Conservation (phyloP, 139 green algal species). For the Zygnema cylindricum region DNA sequence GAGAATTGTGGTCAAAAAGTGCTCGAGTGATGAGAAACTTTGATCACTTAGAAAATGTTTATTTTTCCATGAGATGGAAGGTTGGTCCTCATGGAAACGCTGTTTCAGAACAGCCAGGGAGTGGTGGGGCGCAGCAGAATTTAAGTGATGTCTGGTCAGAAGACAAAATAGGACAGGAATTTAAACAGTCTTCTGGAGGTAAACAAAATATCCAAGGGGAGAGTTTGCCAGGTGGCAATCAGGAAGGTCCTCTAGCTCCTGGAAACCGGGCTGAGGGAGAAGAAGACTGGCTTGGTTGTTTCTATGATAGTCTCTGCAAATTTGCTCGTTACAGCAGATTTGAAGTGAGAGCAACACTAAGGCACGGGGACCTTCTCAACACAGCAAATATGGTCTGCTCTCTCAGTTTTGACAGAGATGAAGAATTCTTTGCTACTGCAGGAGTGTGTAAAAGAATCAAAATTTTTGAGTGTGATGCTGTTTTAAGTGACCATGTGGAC, state of each 20-base stretch:
- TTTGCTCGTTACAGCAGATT: conserved; percentile 58
- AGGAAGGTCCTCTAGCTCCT: not conserved
- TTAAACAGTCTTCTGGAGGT: not conserved
- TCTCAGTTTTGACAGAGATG: conserved; percentile 84
- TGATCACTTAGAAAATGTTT: conserved; percentile 53
- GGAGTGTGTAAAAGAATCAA: conserved; percentile 80
- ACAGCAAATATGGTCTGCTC: conserved; percentile 79
- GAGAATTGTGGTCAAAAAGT: conserved; percentile 38
- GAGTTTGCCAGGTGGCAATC: not conserved
- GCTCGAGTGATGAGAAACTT: conserved; percentile 53
- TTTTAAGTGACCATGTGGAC: conserved; percentile 63
- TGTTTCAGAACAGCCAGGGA: not conserved
- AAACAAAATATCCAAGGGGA: not conserved
- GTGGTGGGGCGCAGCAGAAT: not conserved
- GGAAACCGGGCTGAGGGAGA: not conserved
- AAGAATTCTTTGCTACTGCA: conserved; percentile 88
- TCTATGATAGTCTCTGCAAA: conserved; percentile 70
- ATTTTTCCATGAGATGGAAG: conserved; percentile 54
- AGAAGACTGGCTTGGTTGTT: conserved; percentile 56
- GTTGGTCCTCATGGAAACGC: not conserved
- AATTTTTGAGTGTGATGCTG: conserved; percentile 64
- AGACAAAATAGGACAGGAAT: not conserved
- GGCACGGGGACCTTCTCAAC: conserved; percentile 68
- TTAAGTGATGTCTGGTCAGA: not conserved
- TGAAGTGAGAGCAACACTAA: conserved; percentile 66